These are phyloP conservation scores for Debaryomyces maramus DNA, from an alignment of 805 yeast species.

Conservation along the genomic window DNA sequence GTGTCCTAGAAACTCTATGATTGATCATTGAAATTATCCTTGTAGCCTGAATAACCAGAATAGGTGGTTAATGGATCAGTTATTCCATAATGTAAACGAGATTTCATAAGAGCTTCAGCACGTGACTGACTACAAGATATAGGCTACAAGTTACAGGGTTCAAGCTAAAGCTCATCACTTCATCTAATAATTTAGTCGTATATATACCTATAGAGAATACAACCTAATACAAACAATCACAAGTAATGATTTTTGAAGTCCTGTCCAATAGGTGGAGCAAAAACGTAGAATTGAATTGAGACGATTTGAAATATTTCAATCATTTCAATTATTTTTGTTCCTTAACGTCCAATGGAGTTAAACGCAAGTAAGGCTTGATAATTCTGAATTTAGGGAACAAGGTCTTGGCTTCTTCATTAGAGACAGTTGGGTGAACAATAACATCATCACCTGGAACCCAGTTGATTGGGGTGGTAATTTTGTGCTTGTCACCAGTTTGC, in stretches of 20 bases:
- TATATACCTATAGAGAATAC: too few relatives aligned
- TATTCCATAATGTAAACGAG: too few relatives aligned
- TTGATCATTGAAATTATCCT: neutral
- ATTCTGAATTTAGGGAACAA: constrained; percentile 85
- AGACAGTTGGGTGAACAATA: constrained; percentile 83
- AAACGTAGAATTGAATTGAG: neutral
- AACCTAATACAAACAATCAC: too few relatives aligned
- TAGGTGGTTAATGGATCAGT: too few relatives aligned
- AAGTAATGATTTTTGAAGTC: too few relatives aligned
- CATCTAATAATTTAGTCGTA: too few relatives aligned
- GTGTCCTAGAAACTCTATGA: neutral
- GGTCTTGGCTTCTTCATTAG: constrained; percentile 60
- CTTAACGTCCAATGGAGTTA: constrained; percentile 44
- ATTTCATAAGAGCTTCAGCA: too few relatives aligned
- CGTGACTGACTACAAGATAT: too few relatives aligned
- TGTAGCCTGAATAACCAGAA: neutral
- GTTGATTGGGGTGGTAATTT: constrained; percentile 88
- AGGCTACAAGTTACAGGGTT: too few relatives aligned
- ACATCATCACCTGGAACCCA: constrained; percentile 92
- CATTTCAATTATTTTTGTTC: constrained; percentile 16
- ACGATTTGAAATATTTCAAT: too few relatives aligned
- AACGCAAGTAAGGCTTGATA: constrained; percentile 88
- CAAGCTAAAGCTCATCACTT: too few relatives aligned
- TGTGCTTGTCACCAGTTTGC: constrained; percentile 79
- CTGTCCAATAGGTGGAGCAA: too few relatives aligned